Evolutionary conservation across 2,329 filamentous ascomycete species (phyloP).

Genomic region (Fusarium sp.): DNA sequence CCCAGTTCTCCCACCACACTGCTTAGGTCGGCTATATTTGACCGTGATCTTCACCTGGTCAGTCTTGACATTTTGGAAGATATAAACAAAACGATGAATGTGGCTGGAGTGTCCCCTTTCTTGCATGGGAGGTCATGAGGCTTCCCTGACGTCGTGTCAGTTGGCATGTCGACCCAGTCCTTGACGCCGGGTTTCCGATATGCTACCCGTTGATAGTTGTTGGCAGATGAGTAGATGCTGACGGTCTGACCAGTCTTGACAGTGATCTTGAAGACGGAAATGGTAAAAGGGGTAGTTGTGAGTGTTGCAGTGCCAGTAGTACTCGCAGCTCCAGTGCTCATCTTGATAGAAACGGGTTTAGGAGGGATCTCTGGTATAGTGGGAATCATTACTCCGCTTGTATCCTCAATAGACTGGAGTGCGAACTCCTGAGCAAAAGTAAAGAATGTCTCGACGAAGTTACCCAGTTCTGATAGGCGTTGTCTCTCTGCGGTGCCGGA

Average conservation of each 20-base stretch:
- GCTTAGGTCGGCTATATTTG: background rate
- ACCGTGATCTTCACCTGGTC: slow-evolving; percentile 15
- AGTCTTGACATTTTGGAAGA: slow-evolving; percentile 9
- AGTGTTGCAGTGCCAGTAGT: slow-evolving; percentile 20
- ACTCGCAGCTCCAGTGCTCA: slow-evolving; percentile 1
- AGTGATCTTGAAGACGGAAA: slow-evolving; percentile 18
- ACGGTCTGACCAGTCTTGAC: slow-evolving; percentile 7
- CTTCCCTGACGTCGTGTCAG: background rate
- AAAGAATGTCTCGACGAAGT: slow-evolving; percentile 11
- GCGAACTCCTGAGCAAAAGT: slow-evolving; percentile 16
- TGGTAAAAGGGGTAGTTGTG: slow-evolving; percentile 12
- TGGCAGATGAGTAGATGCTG: slow-evolving; percentile 9
- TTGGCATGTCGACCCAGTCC: slow-evolving; percentile 18
- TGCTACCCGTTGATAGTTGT: slow-evolving; percentile 12
- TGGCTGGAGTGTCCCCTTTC: background rate
- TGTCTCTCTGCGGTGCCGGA: background rate
- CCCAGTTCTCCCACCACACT: slow-evolving; percentile 16
- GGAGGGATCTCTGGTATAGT: background rate
- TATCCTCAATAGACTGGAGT: slow-evolving; percentile 21
- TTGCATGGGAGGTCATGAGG: slow-evolving; percentile 10
- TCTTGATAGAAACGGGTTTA: background rate
- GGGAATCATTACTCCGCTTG: slow-evolving; percentile 7
- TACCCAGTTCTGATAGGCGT: slow-evolving; percentile 10
- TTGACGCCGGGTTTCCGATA: slow-evolving; percentile 12
- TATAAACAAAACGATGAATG: slow-evolving; percentile 12